These are phyloP conservation scores for Coemansia umbellata DNA, from an alignment of 192 early-diverging fungal species.

Conservation along the genomic window DNA sequence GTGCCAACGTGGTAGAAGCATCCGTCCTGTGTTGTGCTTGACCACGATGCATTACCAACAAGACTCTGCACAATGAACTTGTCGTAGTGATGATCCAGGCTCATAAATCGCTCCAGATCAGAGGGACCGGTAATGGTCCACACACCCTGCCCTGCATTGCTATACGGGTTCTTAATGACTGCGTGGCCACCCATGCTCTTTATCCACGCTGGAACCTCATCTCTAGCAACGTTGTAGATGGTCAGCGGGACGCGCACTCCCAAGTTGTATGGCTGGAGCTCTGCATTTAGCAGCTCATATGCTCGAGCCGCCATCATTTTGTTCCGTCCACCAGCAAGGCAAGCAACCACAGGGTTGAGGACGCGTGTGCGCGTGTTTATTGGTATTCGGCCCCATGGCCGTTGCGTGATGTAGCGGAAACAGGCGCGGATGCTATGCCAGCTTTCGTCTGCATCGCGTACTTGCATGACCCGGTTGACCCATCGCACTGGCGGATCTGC, in stretches of 20 bases:
- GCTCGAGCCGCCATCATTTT: slow-evolving; percentile 88
- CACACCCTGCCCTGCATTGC: slow-evolving; percentile 84
- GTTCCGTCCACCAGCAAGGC: slow-evolving; percentile 83
- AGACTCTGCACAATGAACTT: slow-evolving; percentile 90
- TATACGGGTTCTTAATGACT: slow-evolving; percentile 82
- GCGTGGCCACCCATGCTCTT: slow-evolving; percentile 84
- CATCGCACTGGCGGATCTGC: slow-evolving; percentile 72
- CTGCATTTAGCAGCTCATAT: slow-evolving; percentile 82
- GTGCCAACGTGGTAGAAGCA: slow-evolving; percentile 89
- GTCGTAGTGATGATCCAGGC: slow-evolving; percentile 75
- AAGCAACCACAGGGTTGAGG: slow-evolving; percentile 78
- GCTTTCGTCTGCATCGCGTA: slow-evolving; percentile 60
- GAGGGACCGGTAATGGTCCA: slow-evolving; percentile 80
- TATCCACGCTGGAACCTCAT: slow-evolving; percentile 78
- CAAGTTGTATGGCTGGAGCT: slow-evolving; percentile 65
- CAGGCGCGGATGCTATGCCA: slow-evolving; percentile 86
- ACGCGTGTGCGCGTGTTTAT: slow-evolving; percentile 71
- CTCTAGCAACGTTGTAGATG: slow-evolving; percentile 76
- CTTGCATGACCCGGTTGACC: slow-evolving; percentile 67
- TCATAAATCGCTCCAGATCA: slow-evolving; percentile 73
- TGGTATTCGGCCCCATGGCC: slow-evolving; percentile 84
- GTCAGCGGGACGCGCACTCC: slow-evolving; percentile 75
- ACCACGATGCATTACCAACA: slow-evolving; percentile 85
- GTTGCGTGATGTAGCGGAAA: slow-evolving; percentile 85
- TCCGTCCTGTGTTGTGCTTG: slow-evolving; percentile 64